Evolutionary conservation across 2,329 filamentous ascomycete species (phyloP), one percentile per base, ranked within the genome.

Genomic region (Verticillium klebahnii): DNA sequence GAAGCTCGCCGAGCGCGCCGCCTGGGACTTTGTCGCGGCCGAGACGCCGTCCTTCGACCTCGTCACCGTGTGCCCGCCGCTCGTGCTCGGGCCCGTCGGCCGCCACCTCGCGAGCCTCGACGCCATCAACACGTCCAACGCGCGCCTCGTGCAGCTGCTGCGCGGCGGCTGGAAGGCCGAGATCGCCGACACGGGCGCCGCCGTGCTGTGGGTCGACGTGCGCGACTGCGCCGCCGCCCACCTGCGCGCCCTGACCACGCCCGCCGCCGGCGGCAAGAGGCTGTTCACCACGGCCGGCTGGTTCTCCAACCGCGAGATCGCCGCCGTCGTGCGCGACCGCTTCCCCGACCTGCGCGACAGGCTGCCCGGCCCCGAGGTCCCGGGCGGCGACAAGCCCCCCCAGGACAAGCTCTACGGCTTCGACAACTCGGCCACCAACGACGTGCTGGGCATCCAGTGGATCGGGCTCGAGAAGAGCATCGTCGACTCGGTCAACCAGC

Each of bases 371-470:
- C 74, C 78, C 1, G 77, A 79, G 17, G 72, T 74, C 11, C 68
- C 73, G 61, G 80, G 81, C 14, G 81, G 80, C n/a, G 77, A 77
- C 64, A 45, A 75, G 61, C 70, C 75, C 17, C 70, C 76, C 2
- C 71, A 72, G 62, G 73, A 73, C 3, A 67, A 78, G 64, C 67
- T 83, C 54, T 88, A 82, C 71, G 75, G 75, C 63, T 83, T 80
- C 62, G 82, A 90, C 70, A 89, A 86, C 69, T 78, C 78, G 58
- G 80, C 80, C 69, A 85, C 85, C 1, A 82, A 80, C 31, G 80
- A 85, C 68, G 67, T 88, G 56, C 72, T 92, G 62, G 87, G 86
- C 0, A 80, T 90, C 57, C 75, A 89, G 63, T 91, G 85, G 79
- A 85, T 77, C 65, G 72, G 76, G 4, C 68, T 91, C 37, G 87